Percentiles rank a stretch among this genome's conserved stretches.
Conservation (phyloP, 2,329 filamentous ascomycete genomes). For the Mollisiaceae sp. region DNA sequence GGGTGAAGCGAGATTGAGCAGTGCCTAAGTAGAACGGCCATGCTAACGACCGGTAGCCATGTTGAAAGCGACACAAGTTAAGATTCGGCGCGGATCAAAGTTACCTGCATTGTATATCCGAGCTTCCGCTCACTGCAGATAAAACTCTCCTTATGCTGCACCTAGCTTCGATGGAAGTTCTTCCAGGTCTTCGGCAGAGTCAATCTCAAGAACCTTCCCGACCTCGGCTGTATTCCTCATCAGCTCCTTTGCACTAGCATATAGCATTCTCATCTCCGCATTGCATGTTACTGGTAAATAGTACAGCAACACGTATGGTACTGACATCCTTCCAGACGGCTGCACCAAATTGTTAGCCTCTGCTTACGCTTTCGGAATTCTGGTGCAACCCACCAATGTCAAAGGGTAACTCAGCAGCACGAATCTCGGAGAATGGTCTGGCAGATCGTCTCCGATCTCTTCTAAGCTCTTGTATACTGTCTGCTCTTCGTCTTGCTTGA, state of each 20-base stretch:
- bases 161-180: slow-evolving; percentile 74
- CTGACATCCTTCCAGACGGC: slow-evolving; percentile 81
- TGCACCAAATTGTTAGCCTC: slow-evolving; percentile 45
- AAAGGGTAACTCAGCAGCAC: slow-evolving; percentile 90
- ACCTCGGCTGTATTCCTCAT: slow-evolving; percentile 93
- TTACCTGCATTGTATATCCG: neutral
- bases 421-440: slow-evolving; percentile 89
- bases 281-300: slow-evolving; percentile 95
- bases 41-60: too few relatives aligned
- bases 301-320: slow-evolving; percentile 94
- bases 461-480: slow-evolving; percentile 79
- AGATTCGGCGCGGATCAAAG: too few relatives aligned
- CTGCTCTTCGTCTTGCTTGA: slow-evolving; percentile 80
- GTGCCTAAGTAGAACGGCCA: too few relatives aligned
- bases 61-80: too few relatives aligned
- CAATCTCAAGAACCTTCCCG: slow-evolving; percentile 84
- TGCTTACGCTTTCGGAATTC: neutral
- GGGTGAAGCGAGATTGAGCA: too few relatives aligned
- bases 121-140: neutral
- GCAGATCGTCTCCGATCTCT: slow-evolving; percentile 85
- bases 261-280: slow-evolving; percentile 85
- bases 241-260: slow-evolving; percentile 93
- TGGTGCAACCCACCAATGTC: slow-evolving; percentile 68
- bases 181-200: slow-evolving; percentile 78
- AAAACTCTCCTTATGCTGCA: slow-evolving; percentile 18